Conservation (phyloP, 257 asterid species). For the Przewalskia tangutica region DNA sequence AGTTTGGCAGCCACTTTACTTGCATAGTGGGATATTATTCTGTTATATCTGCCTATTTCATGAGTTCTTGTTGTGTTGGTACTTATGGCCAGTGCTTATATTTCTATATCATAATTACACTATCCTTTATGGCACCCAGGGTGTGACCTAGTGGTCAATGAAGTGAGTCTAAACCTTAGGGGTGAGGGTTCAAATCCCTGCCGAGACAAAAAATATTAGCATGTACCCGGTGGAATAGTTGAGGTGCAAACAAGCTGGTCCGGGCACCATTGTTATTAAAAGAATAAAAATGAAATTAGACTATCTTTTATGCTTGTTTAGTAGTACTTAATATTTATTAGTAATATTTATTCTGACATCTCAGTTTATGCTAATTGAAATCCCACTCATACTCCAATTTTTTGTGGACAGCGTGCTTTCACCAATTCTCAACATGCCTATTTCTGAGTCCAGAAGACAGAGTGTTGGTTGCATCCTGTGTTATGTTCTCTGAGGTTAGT, state of each 20-base stretch:
- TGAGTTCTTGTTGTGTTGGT: background rate
- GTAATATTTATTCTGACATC: background rate
- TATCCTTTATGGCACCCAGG: background rate
- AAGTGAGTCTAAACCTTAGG: background rate
- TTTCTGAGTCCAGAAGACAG: conserved; percentile 88
- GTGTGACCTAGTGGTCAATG: background rate
- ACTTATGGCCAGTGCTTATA: background rate
- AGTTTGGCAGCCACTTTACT: background rate
- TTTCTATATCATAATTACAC: background rate
- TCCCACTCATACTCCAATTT: background rate
- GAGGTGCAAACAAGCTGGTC: background rate
- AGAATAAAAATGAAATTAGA: background rate
- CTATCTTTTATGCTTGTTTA: background rate
- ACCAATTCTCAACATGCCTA: conserved; percentile 85
- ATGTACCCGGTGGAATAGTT: background rate
- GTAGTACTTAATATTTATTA: background rate
- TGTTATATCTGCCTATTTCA: background rate
- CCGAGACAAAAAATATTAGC: background rate
- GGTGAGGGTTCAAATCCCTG: background rate
- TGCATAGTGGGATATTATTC: background rate
- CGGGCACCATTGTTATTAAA: background rate
- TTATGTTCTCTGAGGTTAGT: conserved; percentile 90
- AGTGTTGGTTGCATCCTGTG: conserved; percentile 91
- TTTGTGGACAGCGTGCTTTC: conserved; percentile 73
- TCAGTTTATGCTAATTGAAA: background rate